phyloP scores from a whole-genome alignment of 2,329 filamentous ascomycete genomes.

The Fusarium concolor region DNA sequence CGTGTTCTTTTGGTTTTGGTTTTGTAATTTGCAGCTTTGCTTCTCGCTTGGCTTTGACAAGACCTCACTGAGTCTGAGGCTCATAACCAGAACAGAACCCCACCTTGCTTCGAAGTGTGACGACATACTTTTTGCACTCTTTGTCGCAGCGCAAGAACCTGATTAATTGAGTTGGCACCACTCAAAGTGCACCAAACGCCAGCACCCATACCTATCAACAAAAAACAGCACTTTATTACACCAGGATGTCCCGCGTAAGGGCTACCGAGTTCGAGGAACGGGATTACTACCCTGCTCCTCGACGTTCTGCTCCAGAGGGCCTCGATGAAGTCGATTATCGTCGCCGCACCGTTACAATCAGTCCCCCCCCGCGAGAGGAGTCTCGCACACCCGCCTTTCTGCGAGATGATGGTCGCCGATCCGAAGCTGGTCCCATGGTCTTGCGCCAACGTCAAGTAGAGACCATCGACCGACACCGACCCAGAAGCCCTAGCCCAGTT shows the following conservation, averaged over 20 bases:
- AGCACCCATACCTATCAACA: background rate
- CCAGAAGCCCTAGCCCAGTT: constrained; percentile 57
- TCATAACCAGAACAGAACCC: constrained; percentile 23
- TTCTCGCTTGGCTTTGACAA: constrained; percentile 17
- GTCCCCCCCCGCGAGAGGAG: constrained; percentile 59
- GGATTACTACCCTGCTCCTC: constrained; percentile 56
- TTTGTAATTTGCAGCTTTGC: constrained; percentile 21
- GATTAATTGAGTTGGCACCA: constrained; percentile 29
- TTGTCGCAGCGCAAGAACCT: constrained; percentile 22
- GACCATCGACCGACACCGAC: constrained; percentile 63
- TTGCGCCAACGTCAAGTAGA: constrained; percentile 67
- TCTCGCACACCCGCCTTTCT: constrained; percentile 63
- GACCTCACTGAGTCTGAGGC: constrained; percentile 29
- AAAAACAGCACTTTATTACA: constrained; percentile 12
- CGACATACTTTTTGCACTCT: constrained; percentile 27
- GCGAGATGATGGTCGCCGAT: constrained; percentile 61
- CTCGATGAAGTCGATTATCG: constrained; percentile 53
- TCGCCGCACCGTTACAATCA: constrained; percentile 52
- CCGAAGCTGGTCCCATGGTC: constrained; percentile 64
- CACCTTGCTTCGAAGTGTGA: constrained; percentile 33
- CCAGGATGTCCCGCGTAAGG: constrained; percentile 46
- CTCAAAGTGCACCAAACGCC: constrained; percentile 15
- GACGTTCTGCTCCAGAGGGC: constrained; percentile 49
- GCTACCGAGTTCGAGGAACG: constrained; percentile 60
- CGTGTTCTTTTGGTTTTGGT: constrained; percentile 22